These are phyloP conservation scores for Mitragyna speciosa DNA, from an alignment of 257 asterid genomes.

Conservation along the genomic window DNA sequence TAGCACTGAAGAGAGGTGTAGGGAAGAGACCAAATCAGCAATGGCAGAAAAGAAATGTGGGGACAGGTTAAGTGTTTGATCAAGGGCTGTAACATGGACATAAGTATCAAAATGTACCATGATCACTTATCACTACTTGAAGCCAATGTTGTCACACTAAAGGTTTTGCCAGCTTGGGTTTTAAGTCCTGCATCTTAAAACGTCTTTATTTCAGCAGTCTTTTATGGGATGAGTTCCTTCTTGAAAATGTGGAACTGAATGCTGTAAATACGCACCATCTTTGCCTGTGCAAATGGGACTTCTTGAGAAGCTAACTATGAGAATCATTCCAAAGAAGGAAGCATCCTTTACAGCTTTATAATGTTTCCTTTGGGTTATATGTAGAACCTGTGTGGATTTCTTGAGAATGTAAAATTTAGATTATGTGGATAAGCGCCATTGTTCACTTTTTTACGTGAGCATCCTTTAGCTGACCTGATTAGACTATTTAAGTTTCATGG, in stretches of 20 bases:
- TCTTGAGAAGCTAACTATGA: background rate
- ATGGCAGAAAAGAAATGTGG: background rate
- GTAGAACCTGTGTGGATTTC: background rate
- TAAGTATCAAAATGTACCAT: background rate
- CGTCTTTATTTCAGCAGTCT: background rate
- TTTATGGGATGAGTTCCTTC: background rate
- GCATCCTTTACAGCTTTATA: background rate
- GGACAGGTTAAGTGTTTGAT: background rate
- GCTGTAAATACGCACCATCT: too few species aligned
- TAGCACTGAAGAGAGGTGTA: background rate
- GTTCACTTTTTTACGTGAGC: background rate
- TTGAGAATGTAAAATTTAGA: background rate
- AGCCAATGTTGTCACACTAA: background rate
- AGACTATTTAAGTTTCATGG: background rate
- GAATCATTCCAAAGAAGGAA: background rate
- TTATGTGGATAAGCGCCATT: background rate
- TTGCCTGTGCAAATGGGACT: background rate
- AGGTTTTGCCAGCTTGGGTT: background rate
- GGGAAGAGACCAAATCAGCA: background rate
- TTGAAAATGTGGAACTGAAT: background rate
- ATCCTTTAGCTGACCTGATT: background rate
- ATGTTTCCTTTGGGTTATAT: background rate
- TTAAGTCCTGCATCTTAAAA: too few species aligned
- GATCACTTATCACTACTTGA: background rate
- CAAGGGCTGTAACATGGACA: background rate